Base-by-base conservation (phyloP, 2,329 filamentous ascomycete species). In the Botryotinia convoluta region DNA sequence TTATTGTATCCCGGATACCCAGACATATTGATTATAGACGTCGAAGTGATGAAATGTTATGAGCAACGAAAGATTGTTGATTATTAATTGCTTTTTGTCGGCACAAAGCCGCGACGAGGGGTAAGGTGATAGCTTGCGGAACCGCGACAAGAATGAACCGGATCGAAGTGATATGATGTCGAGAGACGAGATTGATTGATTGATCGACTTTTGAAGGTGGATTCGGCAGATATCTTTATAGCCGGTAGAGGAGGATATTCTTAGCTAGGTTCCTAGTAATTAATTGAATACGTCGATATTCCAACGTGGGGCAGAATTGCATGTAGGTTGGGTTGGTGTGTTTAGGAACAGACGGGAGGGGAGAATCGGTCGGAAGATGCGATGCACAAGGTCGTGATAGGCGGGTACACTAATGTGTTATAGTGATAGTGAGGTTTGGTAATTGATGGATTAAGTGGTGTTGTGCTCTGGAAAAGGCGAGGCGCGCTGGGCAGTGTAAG, bases 1-100 rank as follows among this genome's bases (percentile, higher is more conserved):
- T 85, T 83, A 79, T 90, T 89, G 74, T 84, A 81, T 74, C 86
- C 86, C 76, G 88, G 88, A 81, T 90, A 91, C 79, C 88, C 89
- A 77, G 90, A 90, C 90, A 91, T 92, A 59, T 72, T 72, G 61
- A 59, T 67, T 39, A 26, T 45, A 20, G 48, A 42, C 9, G 35
- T 59, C 39, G n/a, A 45, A 20, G 60, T 67, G 26, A 22, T 16
- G 22, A 54, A 39, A 61, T 6, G 22, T 14, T 61, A 20, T 45
- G 68, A 37, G 39, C 39, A 39, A 59, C n/a, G 42, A 29, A 44
- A 32, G 51, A n/a, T 59, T 69, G 48, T 26, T 26, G 37, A 29
- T 62, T 42, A 16, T 29, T 14, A 16, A 29, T 44, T 57, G 48
- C 48, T 32, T 44, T 35, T 32, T 32, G 37, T 57, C 48, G 65